Evolutionary conservation across 257 asterid genomes (phyloP).

Genomic region (Ballota nigra): DNA sequence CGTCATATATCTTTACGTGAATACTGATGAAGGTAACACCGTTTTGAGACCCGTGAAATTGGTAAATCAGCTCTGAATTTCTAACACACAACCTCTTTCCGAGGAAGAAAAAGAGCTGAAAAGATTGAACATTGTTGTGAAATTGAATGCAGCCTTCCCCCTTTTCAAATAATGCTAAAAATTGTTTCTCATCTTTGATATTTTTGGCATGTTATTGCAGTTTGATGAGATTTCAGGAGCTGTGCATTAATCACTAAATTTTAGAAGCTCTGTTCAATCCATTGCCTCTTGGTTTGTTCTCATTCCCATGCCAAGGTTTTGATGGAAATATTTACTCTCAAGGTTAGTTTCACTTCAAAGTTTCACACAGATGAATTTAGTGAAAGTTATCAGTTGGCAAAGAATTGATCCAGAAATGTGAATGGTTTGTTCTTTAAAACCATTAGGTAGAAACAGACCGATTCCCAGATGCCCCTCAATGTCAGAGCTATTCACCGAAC

Average conservation of each 20-base stretch:
- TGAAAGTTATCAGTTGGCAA: background rate
- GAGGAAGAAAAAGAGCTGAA: too few species aligned
- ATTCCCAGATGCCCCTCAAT: background rate
- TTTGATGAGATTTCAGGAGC: constrained; percentile 66
- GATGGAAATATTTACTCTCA: background rate
- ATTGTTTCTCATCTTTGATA: background rate
- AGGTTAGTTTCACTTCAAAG: background rate
- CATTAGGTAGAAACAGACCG: background rate
- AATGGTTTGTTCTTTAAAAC: background rate
- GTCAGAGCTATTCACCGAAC: background rate
- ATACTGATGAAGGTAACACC: background rate
- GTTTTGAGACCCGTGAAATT: background rate
- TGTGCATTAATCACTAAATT: constrained; percentile 33
- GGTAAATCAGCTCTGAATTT: too few species aligned
- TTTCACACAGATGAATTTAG: too few species aligned
- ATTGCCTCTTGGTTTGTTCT: background rate
- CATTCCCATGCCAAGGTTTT: too few species aligned
- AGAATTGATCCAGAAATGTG: background rate
- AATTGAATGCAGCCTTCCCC: too few species aligned
- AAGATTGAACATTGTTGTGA: too few species aligned
- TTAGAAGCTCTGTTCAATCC: constrained; percentile 3
- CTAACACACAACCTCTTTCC: too few species aligned
- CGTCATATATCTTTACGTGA: background rate
- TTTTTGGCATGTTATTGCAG: constrained; percentile 42
- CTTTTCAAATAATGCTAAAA: too few species aligned